phyloP scores from a whole-genome alignment of 1,139 yeast genomes.

The Lodderomyces oxycetoniae region DNA sequence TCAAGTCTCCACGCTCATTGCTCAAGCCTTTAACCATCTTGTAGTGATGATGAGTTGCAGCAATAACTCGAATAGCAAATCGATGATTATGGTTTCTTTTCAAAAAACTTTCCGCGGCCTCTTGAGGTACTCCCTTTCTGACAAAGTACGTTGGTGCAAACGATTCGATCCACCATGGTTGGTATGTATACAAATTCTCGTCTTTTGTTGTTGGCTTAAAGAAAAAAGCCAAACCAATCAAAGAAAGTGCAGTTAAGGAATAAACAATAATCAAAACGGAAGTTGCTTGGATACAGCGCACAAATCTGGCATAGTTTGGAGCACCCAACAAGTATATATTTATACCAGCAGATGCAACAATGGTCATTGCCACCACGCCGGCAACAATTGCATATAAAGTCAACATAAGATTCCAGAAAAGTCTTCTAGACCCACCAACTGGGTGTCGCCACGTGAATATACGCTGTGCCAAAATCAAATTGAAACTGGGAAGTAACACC shows the following conservation, averaged over 20 bases:
- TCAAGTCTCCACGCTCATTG: conserved; percentile 42
- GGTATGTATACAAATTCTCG: conserved; percentile 54
- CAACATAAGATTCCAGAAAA: conserved; percentile 55
- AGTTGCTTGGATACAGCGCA: conserved; percentile 55
- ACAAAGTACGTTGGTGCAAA: conserved; percentile 55
- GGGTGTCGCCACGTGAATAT: conserved; percentile 83
- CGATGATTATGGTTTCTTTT: conserved; percentile 46
- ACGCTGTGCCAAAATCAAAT: conserved; percentile 69
- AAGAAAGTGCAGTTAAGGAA: conserved; percentile 48
- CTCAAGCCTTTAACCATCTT: conserved; percentile 42
- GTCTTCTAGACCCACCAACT: conserved; percentile 55
- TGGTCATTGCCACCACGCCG: conserved; percentile 61
- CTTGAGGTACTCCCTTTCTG: conserved; percentile 40
- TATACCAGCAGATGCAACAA: conserved; percentile 63
- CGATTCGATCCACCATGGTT: conserved; percentile 77
- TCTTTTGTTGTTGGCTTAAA: conserved; percentile 55
- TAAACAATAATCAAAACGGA: conserved; percentile 55
- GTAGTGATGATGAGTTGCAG: conserved; percentile 43
- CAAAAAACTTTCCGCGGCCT: conserved; percentile 51
- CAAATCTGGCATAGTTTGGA: conserved; percentile 44
- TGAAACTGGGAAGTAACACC: conserved; percentile 51
- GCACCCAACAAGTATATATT: conserved; percentile 53
- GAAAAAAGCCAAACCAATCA: conserved; percentile 50
- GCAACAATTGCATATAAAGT: conserved; percentile 49
- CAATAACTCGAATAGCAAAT: conserved; percentile 48